Evolutionary conservation across 345 rosid species (phyloP).

Genomic region (Lepidium aucheri): DNA sequence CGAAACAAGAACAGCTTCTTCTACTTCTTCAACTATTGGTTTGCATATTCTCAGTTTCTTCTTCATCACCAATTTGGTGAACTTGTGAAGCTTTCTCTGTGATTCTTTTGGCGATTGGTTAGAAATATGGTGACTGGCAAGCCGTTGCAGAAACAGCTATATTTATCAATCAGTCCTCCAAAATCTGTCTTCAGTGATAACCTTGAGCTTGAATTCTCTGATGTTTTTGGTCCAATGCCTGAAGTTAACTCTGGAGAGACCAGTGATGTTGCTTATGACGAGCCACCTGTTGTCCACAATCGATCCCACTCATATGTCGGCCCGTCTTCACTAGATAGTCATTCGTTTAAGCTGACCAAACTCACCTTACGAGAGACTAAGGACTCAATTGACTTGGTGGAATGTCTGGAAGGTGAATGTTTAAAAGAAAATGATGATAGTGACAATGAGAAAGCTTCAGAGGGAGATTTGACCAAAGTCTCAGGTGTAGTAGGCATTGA

Average conservation of each 20-base stretch:
- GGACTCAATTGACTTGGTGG: conserved; percentile 43
- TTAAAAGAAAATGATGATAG: conserved; percentile 32
- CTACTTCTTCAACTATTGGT: conserved; percentile 48
- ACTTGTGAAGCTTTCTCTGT: background rate
- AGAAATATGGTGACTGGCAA: conserved; percentile 16
- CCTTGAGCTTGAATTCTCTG: conserved; percentile 19
- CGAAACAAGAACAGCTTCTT: conserved; percentile 67
- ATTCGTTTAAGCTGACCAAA: conserved; percentile 53
- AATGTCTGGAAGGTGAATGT: conserved; percentile 24
- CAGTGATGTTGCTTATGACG: conserved; percentile 28
- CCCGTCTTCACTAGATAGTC: conserved; percentile 52
- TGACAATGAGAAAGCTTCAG: conserved; percentile 16
- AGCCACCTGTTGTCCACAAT: conserved; percentile 54
- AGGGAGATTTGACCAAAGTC: conserved; percentile 7
- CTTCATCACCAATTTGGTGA: conserved; percentile 16
- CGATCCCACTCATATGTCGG: conserved; percentile 81
- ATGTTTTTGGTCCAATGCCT: conserved; percentile 17
- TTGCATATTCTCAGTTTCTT: conserved; percentile 29
- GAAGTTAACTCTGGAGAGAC: background rate
- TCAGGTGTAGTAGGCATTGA: conserved; percentile 52
- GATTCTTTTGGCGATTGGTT: background rate
- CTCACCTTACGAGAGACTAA: conserved; percentile 43
- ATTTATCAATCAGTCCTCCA: background rate
- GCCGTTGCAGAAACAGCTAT: conserved; percentile 10
- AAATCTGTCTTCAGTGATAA: background rate